Evolutionary conservation across 192 early-diverging fungal genomes (phyloP), one percentile per base, ranked within the genome.

Genomic region (Coemansia sp.): DNA sequence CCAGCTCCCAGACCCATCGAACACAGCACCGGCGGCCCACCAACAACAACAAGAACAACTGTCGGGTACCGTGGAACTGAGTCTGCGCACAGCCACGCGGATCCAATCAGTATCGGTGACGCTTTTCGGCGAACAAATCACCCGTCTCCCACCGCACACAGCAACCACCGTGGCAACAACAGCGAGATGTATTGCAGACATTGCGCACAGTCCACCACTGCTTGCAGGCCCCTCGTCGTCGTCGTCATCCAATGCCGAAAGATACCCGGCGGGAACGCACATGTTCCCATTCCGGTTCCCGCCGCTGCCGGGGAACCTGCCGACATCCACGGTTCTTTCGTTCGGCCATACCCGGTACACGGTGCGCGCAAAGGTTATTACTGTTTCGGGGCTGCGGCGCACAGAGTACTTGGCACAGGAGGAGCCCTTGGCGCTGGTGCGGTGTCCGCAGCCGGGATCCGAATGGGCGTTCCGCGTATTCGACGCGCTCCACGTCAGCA

Each of bases 361-460:
- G 6, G 54, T 73, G 10, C 54, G 48, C 21, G 72, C 72, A 19
- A 48, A 64, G 13, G 26, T 26, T 3, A 40, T 73, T 15, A 19
- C 63, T 8, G 26, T 58, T 16, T 48, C 66, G 6, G 66, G 65
- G 12, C 54, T 73, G 41, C 60, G 72, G 26, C 54, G 60, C n/a
- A 67, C 21, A 21, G 42, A 52, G 16, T 49, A 49, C 2, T 6
- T 49, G 3, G 47, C 61, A 5, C 48, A 47, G 5, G 55, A 58
- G 12, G 59, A 42, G 13, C 61, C 54, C 3, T 55, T 73, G 6
- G 47, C 37, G 12, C 52, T 73, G 36, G 54, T 68, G 39, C 61
- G 72, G 61, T 68, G 66, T 64, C 72, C 72, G 0, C 46, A 52
- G 1, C 61, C 64, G 19, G 72, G 72, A 18, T 59, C 65, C 9